Base-by-base conservation (phyloP, 176 grass and related monocot genomes). In the Musa acuminata region DNA sequence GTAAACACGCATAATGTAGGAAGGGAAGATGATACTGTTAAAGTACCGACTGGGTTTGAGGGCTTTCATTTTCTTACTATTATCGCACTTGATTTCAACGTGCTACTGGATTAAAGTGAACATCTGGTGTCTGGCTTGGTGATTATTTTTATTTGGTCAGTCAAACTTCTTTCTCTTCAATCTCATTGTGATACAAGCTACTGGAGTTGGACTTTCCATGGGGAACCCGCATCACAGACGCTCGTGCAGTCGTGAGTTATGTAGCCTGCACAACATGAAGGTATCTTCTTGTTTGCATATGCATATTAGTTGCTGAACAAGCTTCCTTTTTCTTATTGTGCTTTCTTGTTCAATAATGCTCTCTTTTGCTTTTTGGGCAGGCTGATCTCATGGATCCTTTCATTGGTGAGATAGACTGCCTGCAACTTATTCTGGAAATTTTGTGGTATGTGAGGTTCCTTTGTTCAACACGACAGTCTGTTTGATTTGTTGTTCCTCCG, bases 61-160 rank as follows among this genome's bases (percentile, higher is more conserved):
- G 83, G 57, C 81, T 64, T 87, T 80, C 72, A 52, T 80, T 93
- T 84, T 81, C 87, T 78, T 49, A 82, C 72, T 87, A 74, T 70
- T 89, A 80, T 54, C 75, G 52, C 19, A 58, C 65, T 63, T 78
- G 49, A 52, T 72, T 52, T 72, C 19, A 52, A 51, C 70, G 24
- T 72, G 49, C 70, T 53, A 53, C 50, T 52, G 50, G 51, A 52
- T 52, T 72, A 72, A 48, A 51, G 11, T 51, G 70, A 72, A 65
- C 49, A 72, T 52, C n/a, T 53, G 50, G 50, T 21, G n/a, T 43
- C 35, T 49, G 6, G 1, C 10, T 22, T 8, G 23, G 11, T n/a
- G n/a, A 72, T 53, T 51, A 22, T 19, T 43, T 72, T 53, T 51
- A 52, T 53, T 72, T 52, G 70, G 49, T 51, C 22, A 51, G 51